phyloP scores from a whole-genome alignment of 176 grass and related monocot genomes.

The Cocos nucifera region DNA sequence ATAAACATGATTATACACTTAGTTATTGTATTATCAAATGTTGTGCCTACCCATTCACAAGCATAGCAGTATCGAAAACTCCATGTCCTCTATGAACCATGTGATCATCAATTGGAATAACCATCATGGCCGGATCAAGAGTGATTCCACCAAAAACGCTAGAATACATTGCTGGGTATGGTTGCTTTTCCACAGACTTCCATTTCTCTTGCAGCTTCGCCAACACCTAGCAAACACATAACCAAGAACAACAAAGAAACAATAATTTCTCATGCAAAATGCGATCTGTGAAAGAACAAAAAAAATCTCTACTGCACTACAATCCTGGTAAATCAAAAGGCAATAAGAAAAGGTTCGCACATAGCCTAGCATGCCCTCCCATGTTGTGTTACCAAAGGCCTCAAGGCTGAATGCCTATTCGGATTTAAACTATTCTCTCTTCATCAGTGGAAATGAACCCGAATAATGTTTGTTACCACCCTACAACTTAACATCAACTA shows the following conservation, averaged over 20 bases:
- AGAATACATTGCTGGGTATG: slow-evolving; percentile 71
- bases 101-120: slow-evolving; percentile 71
- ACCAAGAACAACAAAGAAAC: not conserved
- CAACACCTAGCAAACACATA: slow-evolving; percentile 23
- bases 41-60: slow-evolving; percentile 52
- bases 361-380: no score
- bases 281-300: slow-evolving; percentile 6
- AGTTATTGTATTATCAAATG: no score
- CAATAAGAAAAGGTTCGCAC: no score
- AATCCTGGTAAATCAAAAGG: not conserved
- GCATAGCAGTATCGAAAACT: slow-evolving; percentile 91
- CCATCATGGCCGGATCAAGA: slow-evolving; percentile 70
- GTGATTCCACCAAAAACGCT: slow-evolving; percentile 63
- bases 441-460: no score
- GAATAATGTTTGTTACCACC: no score
- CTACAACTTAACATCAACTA: no score
- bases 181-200: not conserved
- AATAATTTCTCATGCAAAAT: not conserved
- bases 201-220: slow-evolving; percentile 48
- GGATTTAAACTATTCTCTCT: no score
- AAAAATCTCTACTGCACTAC: not conserved
- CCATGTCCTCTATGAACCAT: slow-evolving; percentile 89
- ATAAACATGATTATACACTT: no score
- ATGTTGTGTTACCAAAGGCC: no score
- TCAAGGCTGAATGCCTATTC: no score